Evolutionary conservation across 306 rosid genomes (phyloP).

Genomic region (Prunus salicina): DNA sequence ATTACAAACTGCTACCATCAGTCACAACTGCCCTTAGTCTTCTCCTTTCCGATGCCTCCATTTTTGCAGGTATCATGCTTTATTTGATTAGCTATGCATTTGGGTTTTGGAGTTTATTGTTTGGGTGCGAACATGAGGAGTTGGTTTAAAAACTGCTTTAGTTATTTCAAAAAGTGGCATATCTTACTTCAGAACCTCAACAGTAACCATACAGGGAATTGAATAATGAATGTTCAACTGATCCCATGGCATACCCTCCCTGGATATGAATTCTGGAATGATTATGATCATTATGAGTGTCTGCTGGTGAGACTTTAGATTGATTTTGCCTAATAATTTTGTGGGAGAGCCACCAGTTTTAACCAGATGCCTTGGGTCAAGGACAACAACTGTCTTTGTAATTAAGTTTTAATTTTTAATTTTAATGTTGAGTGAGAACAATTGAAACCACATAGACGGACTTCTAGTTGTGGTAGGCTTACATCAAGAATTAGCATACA

Average conservation of each 20-base stretch:
- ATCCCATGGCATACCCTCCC: background rate
- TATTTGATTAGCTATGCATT: background rate
- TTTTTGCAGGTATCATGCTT: conserved; percentile 46
- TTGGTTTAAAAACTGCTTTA: background rate
- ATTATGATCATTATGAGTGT: background rate
- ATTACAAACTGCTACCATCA: conserved; percentile 51
- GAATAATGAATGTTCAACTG: background rate
- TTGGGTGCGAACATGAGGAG: background rate
- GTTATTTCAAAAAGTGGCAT: background rate
- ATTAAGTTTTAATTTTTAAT: too few species aligned
- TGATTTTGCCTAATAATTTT: background rate
- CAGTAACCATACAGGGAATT: background rate
- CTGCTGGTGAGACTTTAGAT: background rate
- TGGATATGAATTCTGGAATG: background rate
- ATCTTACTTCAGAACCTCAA: background rate
- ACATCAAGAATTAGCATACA: too few species aligned
- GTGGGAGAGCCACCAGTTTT: background rate
- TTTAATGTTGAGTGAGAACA: background rate
- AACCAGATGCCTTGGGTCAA: background rate
- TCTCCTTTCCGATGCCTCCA: conserved; percentile 42
- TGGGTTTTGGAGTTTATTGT: conserved; percentile 1
- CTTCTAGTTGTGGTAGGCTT: background rate
- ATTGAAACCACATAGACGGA: background rate
- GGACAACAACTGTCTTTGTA: background rate
- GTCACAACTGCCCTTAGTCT: conserved; percentile 74